A percentile compares a stretch with the other conserved stretches of the same genome.
Conservation (phyloP, 2,329 filamentous ascomycete species). For the Trichoderma lentiforme region DNA sequence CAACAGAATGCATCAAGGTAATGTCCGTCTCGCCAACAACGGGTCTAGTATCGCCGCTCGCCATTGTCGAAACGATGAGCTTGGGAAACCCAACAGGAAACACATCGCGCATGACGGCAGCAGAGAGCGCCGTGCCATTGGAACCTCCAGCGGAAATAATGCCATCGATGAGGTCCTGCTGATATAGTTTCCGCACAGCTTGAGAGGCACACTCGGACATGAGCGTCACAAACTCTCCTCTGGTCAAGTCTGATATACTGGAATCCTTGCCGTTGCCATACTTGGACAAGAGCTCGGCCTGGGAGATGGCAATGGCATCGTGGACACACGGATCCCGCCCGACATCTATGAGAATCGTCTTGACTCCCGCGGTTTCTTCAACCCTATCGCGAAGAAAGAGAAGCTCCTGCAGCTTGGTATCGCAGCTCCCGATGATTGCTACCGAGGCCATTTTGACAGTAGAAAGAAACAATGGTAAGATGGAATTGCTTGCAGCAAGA, state of each 20-base stretch:
- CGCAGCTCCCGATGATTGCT: conserved; percentile 59
- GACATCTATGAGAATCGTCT: conserved; percentile 37
- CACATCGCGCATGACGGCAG: conserved; percentile 57
- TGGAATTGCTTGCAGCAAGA: background rate
- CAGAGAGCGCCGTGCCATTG: conserved; percentile 58
- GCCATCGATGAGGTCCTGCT: conserved; percentile 45
- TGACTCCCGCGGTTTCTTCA: conserved; percentile 23
- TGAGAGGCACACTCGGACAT: conserved; percentile 49
- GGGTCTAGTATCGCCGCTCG: conserved; percentile 61
- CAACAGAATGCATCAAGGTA: conserved; percentile 67
- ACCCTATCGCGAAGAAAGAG: conserved; percentile 51
- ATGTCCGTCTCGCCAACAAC: conserved; percentile 68
- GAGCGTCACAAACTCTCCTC: conserved; percentile 54
- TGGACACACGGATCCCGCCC: conserved; percentile 45
- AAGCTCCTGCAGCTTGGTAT: conserved; percentile 61
- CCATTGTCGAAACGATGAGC: conserved; percentile 66
- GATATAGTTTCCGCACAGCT: conserved; percentile 40
- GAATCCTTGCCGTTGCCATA: conserved; percentile 30
- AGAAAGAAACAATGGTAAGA: background rate
- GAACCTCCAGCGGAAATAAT: conserved; percentile 61
- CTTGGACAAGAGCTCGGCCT: conserved; percentile 39
- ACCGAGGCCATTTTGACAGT: conserved; percentile 37
- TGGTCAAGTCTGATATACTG: conserved; percentile 38
- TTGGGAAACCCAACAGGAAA: conserved; percentile 67
- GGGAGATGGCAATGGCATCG: conserved; percentile 45